A percentile compares a stretch with the other conserved stretches of the same genome.
phyloP scores from a whole-genome alignment of 192 early-diverging fungal genomes.

The Dissophora globulifera region DNA sequence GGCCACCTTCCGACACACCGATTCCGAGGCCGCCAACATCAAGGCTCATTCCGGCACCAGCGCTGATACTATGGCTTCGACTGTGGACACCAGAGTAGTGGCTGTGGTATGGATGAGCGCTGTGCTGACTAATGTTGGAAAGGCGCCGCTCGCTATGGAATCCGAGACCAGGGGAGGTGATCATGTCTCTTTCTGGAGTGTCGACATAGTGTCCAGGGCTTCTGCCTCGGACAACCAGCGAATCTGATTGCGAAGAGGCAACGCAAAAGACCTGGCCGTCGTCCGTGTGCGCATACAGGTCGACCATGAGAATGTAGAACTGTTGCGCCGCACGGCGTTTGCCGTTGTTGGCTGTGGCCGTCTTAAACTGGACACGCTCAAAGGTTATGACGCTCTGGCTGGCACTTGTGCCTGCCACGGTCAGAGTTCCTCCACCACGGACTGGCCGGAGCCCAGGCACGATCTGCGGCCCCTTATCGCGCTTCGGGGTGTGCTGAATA shows the following conservation, averaged over 20 bases:
- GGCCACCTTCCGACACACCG: constrained; percentile 13
- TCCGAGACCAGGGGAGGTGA: not conserved
- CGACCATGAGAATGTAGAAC: constrained; percentile 80
- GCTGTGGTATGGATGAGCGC: constrained; percentile 24
- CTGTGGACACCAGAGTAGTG: constrained; percentile 19
- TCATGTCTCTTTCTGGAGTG: constrained; percentile 26
- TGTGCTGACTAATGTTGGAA: constrained; percentile 31
- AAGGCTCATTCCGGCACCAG: constrained; percentile 39
- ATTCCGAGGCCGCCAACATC: constrained; percentile 18
- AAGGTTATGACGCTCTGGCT: constrained; percentile 71
- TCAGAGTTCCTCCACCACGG: constrained; percentile 63
- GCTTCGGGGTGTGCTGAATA: constrained; percentile 86
- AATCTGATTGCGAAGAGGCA: constrained; percentile 72
- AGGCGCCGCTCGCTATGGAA: constrained; percentile 19
- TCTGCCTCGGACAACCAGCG: constrained; percentile 87
- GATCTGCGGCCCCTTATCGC: constrained; percentile 93
- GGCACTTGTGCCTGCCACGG: constrained; percentile 13
- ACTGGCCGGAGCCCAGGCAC: constrained; percentile 64
- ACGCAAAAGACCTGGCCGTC: constrained; percentile 61
- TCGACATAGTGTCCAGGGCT: constrained; percentile 91
- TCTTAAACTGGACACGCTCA: constrained; percentile 94
- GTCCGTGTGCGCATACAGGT: constrained; percentile 75
- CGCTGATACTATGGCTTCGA: constrained; percentile 49
- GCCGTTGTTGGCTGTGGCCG: constrained; percentile 92
- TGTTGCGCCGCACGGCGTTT: constrained; percentile 92